Evolutionary conservation across 108 stramenopile species (phyloP), one percentile per base, ranked within the genome.

Genomic region (Parmales sp.): DNA sequence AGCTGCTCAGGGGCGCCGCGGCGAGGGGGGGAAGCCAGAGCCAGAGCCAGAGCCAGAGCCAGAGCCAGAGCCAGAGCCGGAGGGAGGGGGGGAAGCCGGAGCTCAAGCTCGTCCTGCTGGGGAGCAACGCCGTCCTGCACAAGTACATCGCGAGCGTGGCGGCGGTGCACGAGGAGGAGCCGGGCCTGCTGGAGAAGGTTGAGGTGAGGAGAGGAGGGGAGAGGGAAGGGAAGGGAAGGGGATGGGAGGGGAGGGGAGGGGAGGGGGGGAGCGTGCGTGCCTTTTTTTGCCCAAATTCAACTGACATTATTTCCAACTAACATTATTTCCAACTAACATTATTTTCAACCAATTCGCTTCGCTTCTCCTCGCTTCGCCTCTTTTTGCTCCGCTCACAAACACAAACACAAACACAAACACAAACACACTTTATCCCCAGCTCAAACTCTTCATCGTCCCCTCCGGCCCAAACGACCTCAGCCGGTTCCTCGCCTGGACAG

Each of bases 51-150:
- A n/a, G n/a, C n/a, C n/a, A n/a, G n/a, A n/a, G n/a, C n/a, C n/a
- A n/a, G n/a, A n/a, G n/a, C n/a, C n/a, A n/a, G n/a, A n/a, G n/a
- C n/a, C n/a, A n/a, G n/a, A n/a, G n/a, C n/a, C n/a, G n/a, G n/a
- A n/a, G 13, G 29, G n/a, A 11, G 26, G 54, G 54, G 1, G 54
- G 29, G 26, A 60, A 60, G 28, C 54, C 54, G 16, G 54, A 34
- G 8, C 54, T 60, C n/a, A 60, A 60, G 54, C 54, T 60, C 3
- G 54, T 60, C n/a, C 54, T 60, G 2, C 29, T 60, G 54, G 54
- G 54, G n/a, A 60, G 54, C 54, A 60, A 60, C 16, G 31, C 36
- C n/a, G 54, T 60, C 20, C 54, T 60, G 54, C 54, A 60, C 54
- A 60, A 60, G 54, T 60, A 60, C 54, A 28, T 60, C 13, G 29